Evolutionary conservation across 1,284 basidiomycete genomes (phyloP), one percentile per base, ranked within the genome.

Genomic region (Boletellus deceptivus): DNA sequence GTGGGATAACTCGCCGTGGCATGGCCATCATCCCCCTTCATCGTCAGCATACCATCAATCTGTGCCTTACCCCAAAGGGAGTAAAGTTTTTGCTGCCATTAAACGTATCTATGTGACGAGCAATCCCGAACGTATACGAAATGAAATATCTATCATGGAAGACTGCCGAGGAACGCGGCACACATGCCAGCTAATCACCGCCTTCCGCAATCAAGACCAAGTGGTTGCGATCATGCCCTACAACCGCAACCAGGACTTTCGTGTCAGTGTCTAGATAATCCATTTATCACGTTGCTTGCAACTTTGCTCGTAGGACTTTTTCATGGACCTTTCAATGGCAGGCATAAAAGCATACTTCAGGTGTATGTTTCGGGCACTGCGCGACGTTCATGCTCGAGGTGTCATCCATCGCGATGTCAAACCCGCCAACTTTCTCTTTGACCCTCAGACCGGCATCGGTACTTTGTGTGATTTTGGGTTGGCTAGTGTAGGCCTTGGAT

Each of bases 401-500:
- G 89, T 99, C 63, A 91, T 99, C 45, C 96, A 99, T 71, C 91
- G 96, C 34, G 96, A 99, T 70, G 92, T 99, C 62, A 99, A 99
- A 67, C 97, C 96, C 16, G 96, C 96, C 55, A 99, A 99, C 70
- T 99, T 99, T 65, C 79, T 99, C 31, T 99, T 91, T 69, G 92
- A 99, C 69, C 87, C 92, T 29, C 80, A 80, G 40, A 89, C 86
- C 4, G 89, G 89, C 2, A 75, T 86, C 6, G 96, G 97, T 10
- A 91, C 91, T 0, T 73, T 99, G 9, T 96, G 93, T 59, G 96
- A 99, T 70, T 98, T 98, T 70, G 96, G 96, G 20, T 78, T 99
- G 3, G 94, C 94, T 8, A 92, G 91, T 62, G 91, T 93, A 69
- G 62, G 87, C 67, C 9, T 55, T 50, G 41, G n/a, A 38, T 18